Percentiles rank a stretch among this genome's conserved stretches.
Conservation (phyloP, 2,329 filamentous ascomycete genomes). For the Neonectria neomacrospora region DNA sequence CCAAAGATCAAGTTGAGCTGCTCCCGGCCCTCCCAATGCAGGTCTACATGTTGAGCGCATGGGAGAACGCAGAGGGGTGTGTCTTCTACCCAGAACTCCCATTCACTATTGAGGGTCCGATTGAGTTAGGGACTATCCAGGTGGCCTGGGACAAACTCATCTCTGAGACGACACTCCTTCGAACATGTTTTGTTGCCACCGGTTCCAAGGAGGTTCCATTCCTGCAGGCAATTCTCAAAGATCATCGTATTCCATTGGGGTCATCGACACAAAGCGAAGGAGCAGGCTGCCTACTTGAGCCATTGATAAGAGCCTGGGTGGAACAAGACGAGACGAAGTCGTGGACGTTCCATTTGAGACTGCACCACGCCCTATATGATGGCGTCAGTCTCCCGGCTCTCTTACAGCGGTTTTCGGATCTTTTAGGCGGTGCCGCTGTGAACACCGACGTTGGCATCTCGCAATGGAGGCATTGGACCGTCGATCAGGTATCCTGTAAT, state of each 20-base stretch:
- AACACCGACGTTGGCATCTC: constrained; percentile 18
- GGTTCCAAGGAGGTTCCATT: constrained; percentile 60
- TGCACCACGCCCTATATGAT: constrained; percentile 92
- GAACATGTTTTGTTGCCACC: constrained; percentile 73
- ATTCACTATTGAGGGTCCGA: constrained; percentile 61
- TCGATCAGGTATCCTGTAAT: constrained; percentile 15
- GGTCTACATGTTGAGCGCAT: constrained; percentile 80
- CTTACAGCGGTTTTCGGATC: constrained; percentile 53
- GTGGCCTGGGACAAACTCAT: constrained; percentile 72
- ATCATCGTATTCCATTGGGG: constrained; percentile 23
- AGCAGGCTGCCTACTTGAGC: constrained; percentile 1
- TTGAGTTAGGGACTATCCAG: constrained; percentile 57
- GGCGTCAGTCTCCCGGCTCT: constrained; percentile 79
- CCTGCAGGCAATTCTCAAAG: constrained; percentile 68
- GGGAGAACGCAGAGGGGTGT: constrained; percentile 73
- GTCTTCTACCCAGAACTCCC: constrained; percentile 81
- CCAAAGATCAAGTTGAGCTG: constrained; percentile 62
- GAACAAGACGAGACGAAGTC: constrained; percentile 24
- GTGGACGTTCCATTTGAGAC: constrained; percentile 62
- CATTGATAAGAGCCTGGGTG: constrained; percentile 29
- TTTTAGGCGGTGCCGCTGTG: constrained; percentile 13
- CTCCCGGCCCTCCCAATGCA: constrained; percentile 82
- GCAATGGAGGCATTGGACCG: constrained; percentile 45
- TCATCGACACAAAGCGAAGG: background rate
- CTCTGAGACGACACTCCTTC: constrained; percentile 68